Evolutionary conservation across 345 rosid species (phyloP).

Genomic region (Salix brachista): DNA sequence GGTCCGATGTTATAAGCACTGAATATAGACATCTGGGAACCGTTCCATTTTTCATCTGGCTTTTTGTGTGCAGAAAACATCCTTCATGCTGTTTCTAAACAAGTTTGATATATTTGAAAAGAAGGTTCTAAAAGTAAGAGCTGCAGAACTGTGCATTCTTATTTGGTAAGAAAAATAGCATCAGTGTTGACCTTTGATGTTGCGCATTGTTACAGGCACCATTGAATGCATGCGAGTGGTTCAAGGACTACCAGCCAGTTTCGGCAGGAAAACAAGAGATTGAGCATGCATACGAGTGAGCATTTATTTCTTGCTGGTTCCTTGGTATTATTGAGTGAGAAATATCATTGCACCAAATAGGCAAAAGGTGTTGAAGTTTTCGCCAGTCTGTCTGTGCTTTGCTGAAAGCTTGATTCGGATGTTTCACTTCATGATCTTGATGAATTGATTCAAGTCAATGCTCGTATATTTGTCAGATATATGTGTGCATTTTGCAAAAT

Average conservation of each 20-base stretch:
- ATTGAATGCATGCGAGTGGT: slow-evolving; percentile 84
- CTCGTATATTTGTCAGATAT: not conserved
- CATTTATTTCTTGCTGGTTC: not conserved
- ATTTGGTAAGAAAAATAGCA: not conserved
- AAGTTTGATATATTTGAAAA: slow-evolving; percentile 96
- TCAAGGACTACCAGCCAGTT: slow-evolving; percentile 84
- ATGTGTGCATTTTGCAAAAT: not conserved
- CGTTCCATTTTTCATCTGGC: not conserved
- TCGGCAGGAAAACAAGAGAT: slow-evolving; percentile 91
- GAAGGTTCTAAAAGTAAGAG: slow-evolving; percentile 79
- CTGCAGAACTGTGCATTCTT: not conserved
- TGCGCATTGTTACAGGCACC: slow-evolving; percentile 55
- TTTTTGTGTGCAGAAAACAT: slow-evolving; percentile 72
- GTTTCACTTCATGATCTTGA: not conserved
- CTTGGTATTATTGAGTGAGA: not conserved
- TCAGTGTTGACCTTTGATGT: slow-evolving; percentile 10
- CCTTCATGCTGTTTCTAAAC: slow-evolving; percentile 94
- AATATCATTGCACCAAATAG: not conserved
- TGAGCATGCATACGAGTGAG: slow-evolving; percentile 96
- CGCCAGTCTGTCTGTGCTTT: not conserved
- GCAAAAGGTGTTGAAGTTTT: not conserved
- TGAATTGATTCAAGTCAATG: not conserved
- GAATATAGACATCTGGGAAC: not conserved
- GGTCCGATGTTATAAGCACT: not conserved
- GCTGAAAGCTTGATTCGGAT: not conserved